Percentiles rank a stretch among this genome's conserved stretches.
These are phyloP conservation scores for Fusarium denticulatum DNA, from an alignment of 2,329 filamentous ascomycete species.

Conservation along the genomic window DNA sequence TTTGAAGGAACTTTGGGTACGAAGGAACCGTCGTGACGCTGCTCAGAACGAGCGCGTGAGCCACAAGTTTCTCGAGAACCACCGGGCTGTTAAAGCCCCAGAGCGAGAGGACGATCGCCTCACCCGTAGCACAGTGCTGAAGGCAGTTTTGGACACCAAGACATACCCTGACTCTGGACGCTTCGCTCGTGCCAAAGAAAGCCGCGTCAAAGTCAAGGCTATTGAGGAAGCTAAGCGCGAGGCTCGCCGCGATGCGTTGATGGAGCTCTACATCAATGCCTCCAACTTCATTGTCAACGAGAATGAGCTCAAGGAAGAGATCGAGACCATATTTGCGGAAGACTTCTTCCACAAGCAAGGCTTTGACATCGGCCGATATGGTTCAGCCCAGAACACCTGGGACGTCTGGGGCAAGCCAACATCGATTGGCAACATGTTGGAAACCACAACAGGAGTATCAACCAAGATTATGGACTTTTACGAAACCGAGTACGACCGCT, in stretches of 20 bases:
- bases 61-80: constrained; percentile 59
- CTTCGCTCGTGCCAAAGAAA: constrained; percentile 61
- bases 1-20: constrained; percentile 73
- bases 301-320: constrained; percentile 75
- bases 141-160: constrained; percentile 58
- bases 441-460: constrained; percentile 47
- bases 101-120: constrained; percentile 80
- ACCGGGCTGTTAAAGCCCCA: constrained; percentile 65
- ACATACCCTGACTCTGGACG: constrained; percentile 71
- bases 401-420: constrained; percentile 58
- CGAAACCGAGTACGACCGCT: constrained; percentile 55
- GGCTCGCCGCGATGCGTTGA: constrained; percentile 75
- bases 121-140: constrained; percentile 73
- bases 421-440: constrained; percentile 58
- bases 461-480: constrained; percentile 51
- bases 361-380: constrained; percentile 43
- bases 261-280: constrained; percentile 90
- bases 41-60: constrained; percentile 52
- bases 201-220: constrained; percentile 56
- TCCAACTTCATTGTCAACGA: constrained; percentile 87
- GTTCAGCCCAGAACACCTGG: constrained; percentile 62
- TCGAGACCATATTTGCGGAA: constrained; percentile 80
- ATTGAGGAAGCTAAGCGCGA: constrained; percentile 60
- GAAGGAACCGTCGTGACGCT: constrained; percentile 63
- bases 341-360: constrained; percentile 60